phyloP scores from a whole-genome alignment of 2,329 filamentous ascomycete species.

The Nemania diffusa region DNA sequence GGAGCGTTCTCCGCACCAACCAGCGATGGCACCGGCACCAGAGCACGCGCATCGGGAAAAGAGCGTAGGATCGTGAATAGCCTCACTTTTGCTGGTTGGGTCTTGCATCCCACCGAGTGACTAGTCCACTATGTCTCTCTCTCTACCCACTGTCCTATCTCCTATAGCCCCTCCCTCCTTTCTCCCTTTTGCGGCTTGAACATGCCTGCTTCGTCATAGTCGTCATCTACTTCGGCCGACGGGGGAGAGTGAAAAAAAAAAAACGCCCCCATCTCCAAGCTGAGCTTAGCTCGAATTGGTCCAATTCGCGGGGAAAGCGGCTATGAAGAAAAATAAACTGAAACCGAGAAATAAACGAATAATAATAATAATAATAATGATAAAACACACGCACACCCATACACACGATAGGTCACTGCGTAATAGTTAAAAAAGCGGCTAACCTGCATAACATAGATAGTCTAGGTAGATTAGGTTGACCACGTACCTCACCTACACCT shows the following conservation, averaged over 20 bases:
- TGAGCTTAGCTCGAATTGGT: background rate
- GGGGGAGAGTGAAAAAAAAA: background rate
- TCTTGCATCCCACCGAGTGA: background rate
- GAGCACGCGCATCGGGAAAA: conserved; percentile 20
- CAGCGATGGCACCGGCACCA: background rate
- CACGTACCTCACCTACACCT: background rate
- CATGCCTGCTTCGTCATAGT: background rate
- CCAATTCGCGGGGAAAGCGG: conserved; percentile 6
- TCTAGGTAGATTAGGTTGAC: background rate
- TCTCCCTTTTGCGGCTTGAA: background rate
- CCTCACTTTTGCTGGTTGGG: conserved; percentile 15
- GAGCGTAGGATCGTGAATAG: conserved; percentile 23
- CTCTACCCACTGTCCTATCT: background rate
- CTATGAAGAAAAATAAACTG: background rate
- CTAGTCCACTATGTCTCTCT: background rate
- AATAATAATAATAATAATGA: background rate
- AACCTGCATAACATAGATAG: background rate
- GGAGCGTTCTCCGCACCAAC: background rate
- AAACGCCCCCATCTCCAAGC: background rate
- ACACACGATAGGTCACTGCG: background rate
- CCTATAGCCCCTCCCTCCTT: background rate
- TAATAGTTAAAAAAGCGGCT: background rate
- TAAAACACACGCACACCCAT: too few species aligned
- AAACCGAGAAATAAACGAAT: too few species aligned
- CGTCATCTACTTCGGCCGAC: background rate